Evolutionary conservation across 2,329 filamentous ascomycete genomes (phyloP), one percentile per base, ranked within the genome.

Genomic region (Penicillium sp.): DNA sequence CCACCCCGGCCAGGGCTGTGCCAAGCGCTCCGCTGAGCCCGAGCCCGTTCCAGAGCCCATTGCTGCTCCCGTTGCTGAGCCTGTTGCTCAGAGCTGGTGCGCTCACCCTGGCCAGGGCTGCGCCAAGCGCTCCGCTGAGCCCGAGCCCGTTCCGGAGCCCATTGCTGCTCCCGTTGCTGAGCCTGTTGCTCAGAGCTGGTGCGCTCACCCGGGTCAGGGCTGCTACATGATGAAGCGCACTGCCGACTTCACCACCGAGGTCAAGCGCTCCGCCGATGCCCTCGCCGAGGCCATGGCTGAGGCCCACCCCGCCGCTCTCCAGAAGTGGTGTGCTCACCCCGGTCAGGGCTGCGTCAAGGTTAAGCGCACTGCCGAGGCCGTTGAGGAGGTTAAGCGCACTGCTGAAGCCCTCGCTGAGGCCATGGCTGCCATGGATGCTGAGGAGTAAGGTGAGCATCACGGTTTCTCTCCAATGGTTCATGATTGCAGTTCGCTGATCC

Each of bases 301-400:
- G 40, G 66, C 65, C 56, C 62, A 62, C n/a, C 62, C 63, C 19
- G 54, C 55, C 46, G 68, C 63, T 50, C 54, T 71, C 44, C 59
- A 66, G 52, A 70, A 69, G 56, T 75, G 73, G 73, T 77, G 74
- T 56, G 60, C 60, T 33, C 66, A 68, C 50, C 69, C 71, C 19
- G 75, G 71, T 19, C 67, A 75, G 55, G 67, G 69, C 33, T 77
- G 76, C 61, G 88, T 87, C 66, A 89, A 85, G 31, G 84, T 87
- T 66, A 81, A 81, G 63, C 87, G 89, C 68, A 87, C 88, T 35
- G 87, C 87, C 50, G 82, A 83, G 69, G 86, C 86, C 5, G 89
- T 89, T 71, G 81, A 87, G 67, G 77, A 83, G 35, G 67, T 72
- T 49, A 72, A 72, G 60, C 71, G 70, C 62, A 68, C 71, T 39